Conservation (phyloP, 805 yeast genomes). For the Starmera quercuum region DNA sequence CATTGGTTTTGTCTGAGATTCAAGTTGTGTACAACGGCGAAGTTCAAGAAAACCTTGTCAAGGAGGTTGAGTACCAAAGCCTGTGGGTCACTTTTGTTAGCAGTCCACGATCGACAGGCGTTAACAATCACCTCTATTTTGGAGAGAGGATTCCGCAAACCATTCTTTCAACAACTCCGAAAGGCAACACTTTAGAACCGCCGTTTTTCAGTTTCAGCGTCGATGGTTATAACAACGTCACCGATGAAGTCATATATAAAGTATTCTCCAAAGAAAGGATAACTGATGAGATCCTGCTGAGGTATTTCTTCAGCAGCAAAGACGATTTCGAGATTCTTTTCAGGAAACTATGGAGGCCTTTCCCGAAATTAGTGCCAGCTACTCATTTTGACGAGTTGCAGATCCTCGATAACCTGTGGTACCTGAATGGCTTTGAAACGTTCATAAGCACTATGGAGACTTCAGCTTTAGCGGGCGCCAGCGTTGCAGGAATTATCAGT, state of each 20-base stretch:
- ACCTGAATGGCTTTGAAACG: constrained; percentile 36
- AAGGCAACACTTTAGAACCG: constrained; percentile 1
- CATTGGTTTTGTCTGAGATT: constrained; percentile 25
- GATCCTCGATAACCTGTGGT: constrained; percentile 29
- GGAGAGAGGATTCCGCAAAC: constrained; percentile 18
- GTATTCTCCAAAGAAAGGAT: constrained; percentile 27
- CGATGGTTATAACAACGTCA: constrained; percentile 19
- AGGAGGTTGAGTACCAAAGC: constrained; percentile 27
- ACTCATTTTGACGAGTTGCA: constrained; percentile 21
- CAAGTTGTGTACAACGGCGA: constrained; percentile 2
- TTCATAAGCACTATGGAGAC: constrained; percentile 48
- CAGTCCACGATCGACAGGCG: constrained; percentile 12
- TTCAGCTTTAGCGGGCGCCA: constrained; percentile 39
- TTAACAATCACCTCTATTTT: constrained; percentile 13
- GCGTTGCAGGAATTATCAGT: constrained; percentile 36
- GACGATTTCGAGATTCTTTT: constrained; percentile 18
- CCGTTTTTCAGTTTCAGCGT: constrained; percentile 29
- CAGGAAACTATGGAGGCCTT: constrained; percentile 35
- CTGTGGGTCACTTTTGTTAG: constrained; percentile 31
- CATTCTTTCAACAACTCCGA: constrained; percentile 17
- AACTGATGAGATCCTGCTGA: constrained; percentile 10
- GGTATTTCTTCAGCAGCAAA: constrained; percentile 13
- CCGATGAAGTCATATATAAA: constrained; percentile 32
- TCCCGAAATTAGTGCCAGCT: constrained; percentile 31
- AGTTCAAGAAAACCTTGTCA: constrained; percentile 5